These are phyloP conservation scores for Akanthomyces dipterigenus DNA, from an alignment of 2,329 filamentous ascomycete genomes.

Conservation along the genomic window DNA sequence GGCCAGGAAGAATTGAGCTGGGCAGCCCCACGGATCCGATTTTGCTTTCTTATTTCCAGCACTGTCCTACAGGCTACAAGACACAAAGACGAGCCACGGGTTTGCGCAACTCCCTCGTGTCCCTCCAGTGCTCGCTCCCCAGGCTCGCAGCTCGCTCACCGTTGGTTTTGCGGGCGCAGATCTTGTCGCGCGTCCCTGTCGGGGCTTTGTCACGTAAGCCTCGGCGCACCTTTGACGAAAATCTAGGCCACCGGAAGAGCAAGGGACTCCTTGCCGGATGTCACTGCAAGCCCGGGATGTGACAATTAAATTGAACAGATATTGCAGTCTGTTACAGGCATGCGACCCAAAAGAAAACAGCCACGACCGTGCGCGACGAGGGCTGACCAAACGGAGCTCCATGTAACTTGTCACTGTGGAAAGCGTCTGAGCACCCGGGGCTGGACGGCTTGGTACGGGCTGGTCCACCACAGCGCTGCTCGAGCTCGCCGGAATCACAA, in stretches of 20 bases:
- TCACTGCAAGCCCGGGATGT: neutral
- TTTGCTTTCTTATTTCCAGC: neutral
- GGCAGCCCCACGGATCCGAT: neutral
- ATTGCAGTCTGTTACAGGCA: conserved; percentile 8
- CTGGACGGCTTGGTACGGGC: conserved; percentile 4
- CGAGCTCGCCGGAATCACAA: conserved; percentile 5
- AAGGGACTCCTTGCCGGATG: conserved; percentile 3
- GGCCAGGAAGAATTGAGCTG: neutral
- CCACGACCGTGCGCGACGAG: conserved; percentile 6
- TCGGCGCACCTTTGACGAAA: neutral
- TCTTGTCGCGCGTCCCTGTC: neutral
- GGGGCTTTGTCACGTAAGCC: neutral
- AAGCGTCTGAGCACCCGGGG: conserved; percentile 5
- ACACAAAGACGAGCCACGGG: neutral
- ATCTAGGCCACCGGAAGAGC: conserved; percentile 2
- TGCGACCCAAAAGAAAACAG: conserved; percentile 1
- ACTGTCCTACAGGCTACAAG: conserved; percentile 1
- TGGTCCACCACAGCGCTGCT: neutral
- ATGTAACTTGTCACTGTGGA: conserved; percentile 2
- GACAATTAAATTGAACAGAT: conserved; percentile 6
- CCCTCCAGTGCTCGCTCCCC: too few relatives aligned
- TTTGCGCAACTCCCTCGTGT: neutral
- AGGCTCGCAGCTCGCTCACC: neutral
- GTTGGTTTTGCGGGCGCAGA: conserved; percentile 3
- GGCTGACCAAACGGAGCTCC: neutral